phyloP scores from a whole-genome alignment of 805 yeast species.

The Sungouiella thailandica region DNA sequence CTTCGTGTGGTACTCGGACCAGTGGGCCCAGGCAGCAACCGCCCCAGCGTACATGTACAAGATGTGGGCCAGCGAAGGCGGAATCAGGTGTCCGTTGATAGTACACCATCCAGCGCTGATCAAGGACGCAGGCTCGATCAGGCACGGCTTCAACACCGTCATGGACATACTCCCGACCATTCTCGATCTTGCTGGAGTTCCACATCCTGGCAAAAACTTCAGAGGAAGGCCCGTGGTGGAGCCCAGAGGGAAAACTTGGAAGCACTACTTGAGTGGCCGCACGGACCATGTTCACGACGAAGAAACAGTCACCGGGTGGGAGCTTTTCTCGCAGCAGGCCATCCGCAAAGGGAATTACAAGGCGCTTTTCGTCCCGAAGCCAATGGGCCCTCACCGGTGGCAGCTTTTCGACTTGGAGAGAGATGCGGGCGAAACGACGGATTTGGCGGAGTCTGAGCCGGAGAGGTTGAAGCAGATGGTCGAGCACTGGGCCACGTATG shows the following conservation, averaged over 20 bases:
- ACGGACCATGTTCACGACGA: conserved; percentile 32
- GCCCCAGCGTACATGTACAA: conserved; percentile 52
- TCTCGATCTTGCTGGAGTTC: conserved; percentile 43
- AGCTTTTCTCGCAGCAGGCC: conserved; percentile 53
- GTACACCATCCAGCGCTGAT: conserved; percentile 38
- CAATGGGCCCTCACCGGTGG: conserved; percentile 40
- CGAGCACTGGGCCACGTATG: conserved; percentile 47
- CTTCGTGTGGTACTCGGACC: conserved; percentile 48
- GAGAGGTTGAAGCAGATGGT: conserved; percentile 38
- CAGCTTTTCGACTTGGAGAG: conserved; percentile 37
- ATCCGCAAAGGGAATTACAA: conserved; percentile 47
- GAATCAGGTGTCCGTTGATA: conserved; percentile 53
- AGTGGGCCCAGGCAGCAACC: conserved; percentile 62
- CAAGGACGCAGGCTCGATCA: conserved; percentile 23
- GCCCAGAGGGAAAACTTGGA: conserved; percentile 46
- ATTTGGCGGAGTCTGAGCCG: conserved; percentile 34
- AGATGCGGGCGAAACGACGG: conserved; percentile 51
- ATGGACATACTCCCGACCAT: conserved; percentile 59
- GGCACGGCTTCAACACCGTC: conserved; percentile 46
- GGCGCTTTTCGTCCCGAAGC: conserved; percentile 45
- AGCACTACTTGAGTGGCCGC: conserved; percentile 26
- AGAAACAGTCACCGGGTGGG: conserved; percentile 51
- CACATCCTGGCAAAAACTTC: conserved; percentile 38
- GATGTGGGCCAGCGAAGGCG: conserved; percentile 56
- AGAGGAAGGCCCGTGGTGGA: conserved; percentile 40